Evolutionary conservation across 306 rosid species (phyloP).

Genomic region (Pyrus pyrifolia): DNA sequence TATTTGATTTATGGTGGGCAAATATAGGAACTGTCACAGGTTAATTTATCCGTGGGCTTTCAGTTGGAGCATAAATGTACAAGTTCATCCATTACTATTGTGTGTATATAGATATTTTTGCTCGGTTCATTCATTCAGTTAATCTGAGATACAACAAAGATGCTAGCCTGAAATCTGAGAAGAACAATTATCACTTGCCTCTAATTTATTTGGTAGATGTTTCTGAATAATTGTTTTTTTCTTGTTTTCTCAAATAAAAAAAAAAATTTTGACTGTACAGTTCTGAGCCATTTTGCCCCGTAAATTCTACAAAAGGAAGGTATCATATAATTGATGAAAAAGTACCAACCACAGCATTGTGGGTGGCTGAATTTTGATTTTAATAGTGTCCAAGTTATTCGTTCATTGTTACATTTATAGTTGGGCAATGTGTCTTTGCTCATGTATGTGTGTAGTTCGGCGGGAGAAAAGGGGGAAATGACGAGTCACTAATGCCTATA

Average conservation of each 20-base stretch:
- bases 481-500: background rate
- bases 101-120: background rate
- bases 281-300: background rate
- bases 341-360: background rate
- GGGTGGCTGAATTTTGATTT: background rate
- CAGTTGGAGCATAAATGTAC: background rate
- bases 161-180: background rate
- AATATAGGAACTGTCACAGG: background rate
- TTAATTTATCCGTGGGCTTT: background rate
- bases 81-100: background rate
- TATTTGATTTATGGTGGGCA: background rate
- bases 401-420: background rate
- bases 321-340: background rate
- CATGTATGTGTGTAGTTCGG: background rate
- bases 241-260: too few relatives aligned
- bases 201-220: background rate
- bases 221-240: background rate
- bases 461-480: background rate
- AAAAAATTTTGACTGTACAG: background rate
- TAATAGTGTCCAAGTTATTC: background rate
- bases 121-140: background rate
- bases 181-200: background rate
- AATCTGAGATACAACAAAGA: background rate
- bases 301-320: background rate
- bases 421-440: background rate